A percentile compares a stretch with the other conserved stretches of the same genome.
Conservation (phyloP, 768 basidiomycete genomes). For the Boletales sp. region DNA sequence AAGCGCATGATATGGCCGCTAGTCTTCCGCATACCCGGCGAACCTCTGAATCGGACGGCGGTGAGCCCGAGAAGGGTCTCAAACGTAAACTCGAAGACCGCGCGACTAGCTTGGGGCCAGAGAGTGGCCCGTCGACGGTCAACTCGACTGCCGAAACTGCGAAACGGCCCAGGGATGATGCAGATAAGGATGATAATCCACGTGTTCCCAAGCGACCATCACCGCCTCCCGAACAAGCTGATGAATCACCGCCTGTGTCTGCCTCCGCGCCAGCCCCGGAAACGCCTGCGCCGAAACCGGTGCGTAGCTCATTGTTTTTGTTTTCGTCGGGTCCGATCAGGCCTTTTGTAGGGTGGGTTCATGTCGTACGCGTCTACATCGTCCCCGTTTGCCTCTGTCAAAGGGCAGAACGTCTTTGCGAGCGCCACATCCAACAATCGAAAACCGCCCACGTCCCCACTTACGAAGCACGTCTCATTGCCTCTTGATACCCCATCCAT, state of each 20-base stretch:
- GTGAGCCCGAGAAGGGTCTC: slow-evolving; percentile 54
- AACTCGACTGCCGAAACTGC: slow-evolving; percentile 35
- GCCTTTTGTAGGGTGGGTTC: slow-evolving; percentile 55
- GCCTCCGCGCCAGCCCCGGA: slow-evolving; percentile 7
- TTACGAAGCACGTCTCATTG: slow-evolving; percentile 14
- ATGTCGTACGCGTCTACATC: slow-evolving; percentile 73
- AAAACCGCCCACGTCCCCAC: slow-evolving; percentile 28
- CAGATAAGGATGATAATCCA: slow-evolving; percentile 61
- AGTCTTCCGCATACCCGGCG: slow-evolving; percentile 25
- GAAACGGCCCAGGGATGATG: slow-evolving; percentile 62
- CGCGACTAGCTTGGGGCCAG: slow-evolving; percentile 59
- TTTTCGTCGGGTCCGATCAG: slow-evolving; percentile 11
- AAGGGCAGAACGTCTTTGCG: slow-evolving; percentile 56
- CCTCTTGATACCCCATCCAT: slow-evolving; percentile 22
- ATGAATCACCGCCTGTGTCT: slow-evolving; percentile 12
- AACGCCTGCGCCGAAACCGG: slow-evolving; percentile 43
- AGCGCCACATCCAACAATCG: slow-evolving; percentile 20
- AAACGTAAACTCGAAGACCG: slow-evolving; percentile 71
- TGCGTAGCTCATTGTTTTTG: slow-evolving; percentile 27
- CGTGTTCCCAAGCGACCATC: slow-evolving; percentile 57
- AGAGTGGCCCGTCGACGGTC: slow-evolving; percentile 21
- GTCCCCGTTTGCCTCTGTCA: slow-evolving; percentile 73
- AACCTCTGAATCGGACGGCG: slow-evolving; percentile 43
- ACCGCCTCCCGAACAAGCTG: slow-evolving; percentile 58
- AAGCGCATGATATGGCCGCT: slow-evolving; percentile 24